Evolutionary conservation across 441 rosid genomes (phyloP).

Genomic region (Theobroma grandiflorum): DNA sequence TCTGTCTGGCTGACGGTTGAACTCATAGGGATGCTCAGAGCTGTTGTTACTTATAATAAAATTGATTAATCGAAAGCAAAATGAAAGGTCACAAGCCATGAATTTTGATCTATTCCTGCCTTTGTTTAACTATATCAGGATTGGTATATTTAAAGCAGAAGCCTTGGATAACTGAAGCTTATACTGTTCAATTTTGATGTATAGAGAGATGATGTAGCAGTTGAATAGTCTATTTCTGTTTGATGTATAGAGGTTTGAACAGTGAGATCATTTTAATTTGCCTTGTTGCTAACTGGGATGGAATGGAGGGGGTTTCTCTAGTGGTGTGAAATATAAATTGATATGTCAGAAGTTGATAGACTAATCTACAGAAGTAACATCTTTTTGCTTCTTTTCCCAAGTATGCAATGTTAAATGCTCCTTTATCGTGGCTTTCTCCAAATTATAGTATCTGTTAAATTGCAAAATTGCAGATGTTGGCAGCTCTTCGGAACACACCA

Average conservation of each 20-base stretch:
- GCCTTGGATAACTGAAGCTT: too few relatives aligned
- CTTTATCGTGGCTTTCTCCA: conserved; percentile 18
- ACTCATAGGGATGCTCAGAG: background rate
- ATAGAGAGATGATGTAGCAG: background rate
- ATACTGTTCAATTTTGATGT: too few relatives aligned
- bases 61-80: too few relatives aligned
- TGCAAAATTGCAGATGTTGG: conserved; percentile 80
- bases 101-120: too few relatives aligned
- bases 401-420: background rate
- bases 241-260: background rate
- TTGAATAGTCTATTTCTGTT: background rate
- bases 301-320: background rate
- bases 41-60: too few relatives aligned
- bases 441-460: conserved; percentile 10
- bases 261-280: background rate
- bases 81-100: too few relatives aligned
- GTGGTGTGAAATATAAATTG: background rate
- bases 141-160: too few relatives aligned
- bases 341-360: background rate
- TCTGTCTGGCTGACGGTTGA: background rate
- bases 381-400: background rate
- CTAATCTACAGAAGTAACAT: background rate
- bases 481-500: conserved; percentile 72
- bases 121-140: too few relatives aligned
- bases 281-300: background rate